Evolutionary conservation across 2,329 filamentous ascomycete species (phyloP).

Genomic region (Diaporthe eres): DNA sequence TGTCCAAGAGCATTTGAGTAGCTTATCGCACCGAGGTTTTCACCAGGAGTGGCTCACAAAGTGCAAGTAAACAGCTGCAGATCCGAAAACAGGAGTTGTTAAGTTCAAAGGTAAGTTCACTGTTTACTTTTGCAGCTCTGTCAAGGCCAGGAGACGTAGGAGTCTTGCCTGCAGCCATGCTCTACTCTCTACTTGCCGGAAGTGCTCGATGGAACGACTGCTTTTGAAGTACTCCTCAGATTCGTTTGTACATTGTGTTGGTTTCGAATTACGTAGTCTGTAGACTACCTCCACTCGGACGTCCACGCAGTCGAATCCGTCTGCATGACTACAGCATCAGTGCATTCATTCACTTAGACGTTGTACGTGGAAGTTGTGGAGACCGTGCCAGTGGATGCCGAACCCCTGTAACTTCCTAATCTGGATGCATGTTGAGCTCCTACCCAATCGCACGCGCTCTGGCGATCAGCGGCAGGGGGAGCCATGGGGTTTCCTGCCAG

Average conservation of each 20-base stretch:
- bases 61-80: too few species aligned
- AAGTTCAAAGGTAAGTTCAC: too few species aligned
- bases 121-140: too few species aligned
- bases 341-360: neutral
- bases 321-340: neutral
- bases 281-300: neutral
- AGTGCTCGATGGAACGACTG: neutral
- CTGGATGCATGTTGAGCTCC: neutral
- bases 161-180: too few species aligned
- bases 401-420: slow-evolving; percentile 37
- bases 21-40: too few species aligned
- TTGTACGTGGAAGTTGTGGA: neutral
- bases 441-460: slow-evolving; percentile 26
- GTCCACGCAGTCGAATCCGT: neutral
- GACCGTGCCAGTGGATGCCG: neutral
- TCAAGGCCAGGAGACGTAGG: too few species aligned
- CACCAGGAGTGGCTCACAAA: too few species aligned
- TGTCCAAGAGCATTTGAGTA: too few species aligned
- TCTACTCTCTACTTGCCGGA: too few species aligned
- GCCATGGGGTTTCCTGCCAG: neutral
- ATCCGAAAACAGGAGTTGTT: too few species aligned
- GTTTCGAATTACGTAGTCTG: too few species aligned
- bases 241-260: neutral
- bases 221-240: neutral
- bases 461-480: slow-evolving; percentile 4